These are phyloP conservation scores for Boletus vermiculosoides DNA, from an alignment of 768 basidiomycete species.

Conservation along the genomic window DNA sequence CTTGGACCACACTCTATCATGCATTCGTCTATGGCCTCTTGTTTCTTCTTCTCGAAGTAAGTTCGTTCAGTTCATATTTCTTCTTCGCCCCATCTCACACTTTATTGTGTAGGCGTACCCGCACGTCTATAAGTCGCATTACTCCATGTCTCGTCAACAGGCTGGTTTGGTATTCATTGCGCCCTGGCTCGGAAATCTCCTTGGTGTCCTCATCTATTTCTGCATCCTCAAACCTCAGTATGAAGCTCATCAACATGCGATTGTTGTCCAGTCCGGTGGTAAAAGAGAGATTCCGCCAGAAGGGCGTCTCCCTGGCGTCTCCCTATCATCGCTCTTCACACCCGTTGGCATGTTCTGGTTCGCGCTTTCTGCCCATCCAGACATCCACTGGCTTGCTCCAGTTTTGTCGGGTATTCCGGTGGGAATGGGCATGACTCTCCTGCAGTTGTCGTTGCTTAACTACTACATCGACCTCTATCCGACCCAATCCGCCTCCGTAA, in stretches of 20 bases:
- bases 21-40: slow-evolving; percentile 26
- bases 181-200: slow-evolving; percentile 24
- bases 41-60: slow-evolving; percentile 26
- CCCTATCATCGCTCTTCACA: slow-evolving; percentile 19
- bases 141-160: slow-evolving; percentile 23
- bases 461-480: slow-evolving; percentile 31
- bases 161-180: slow-evolving; percentile 23
- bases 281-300: slow-evolving; percentile 21
- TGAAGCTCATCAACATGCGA: slow-evolving; percentile 13
- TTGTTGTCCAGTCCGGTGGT: slow-evolving; percentile 16
- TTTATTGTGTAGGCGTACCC: slow-evolving; percentile 17
- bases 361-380: slow-evolving; percentile 20
- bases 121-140: slow-evolving; percentile 19
- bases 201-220: slow-evolving; percentile 26
- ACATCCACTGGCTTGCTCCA: slow-evolving; percentile 22
- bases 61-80: not conserved
- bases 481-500: slow-evolving; percentile 21
- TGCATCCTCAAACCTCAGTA: slow-evolving; percentile 23
- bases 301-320: slow-evolving; percentile 21
- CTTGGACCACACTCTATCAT: slow-evolving; percentile 26
- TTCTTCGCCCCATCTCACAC: not conserved
- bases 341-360: slow-evolving; percentile 30
- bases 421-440: slow-evolving; percentile 29
- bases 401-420: slow-evolving; percentile 27
- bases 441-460: slow-evolving; percentile 25